Conservation (phyloP, 139 green algal genomes). For the Closterium sp. region DNA sequence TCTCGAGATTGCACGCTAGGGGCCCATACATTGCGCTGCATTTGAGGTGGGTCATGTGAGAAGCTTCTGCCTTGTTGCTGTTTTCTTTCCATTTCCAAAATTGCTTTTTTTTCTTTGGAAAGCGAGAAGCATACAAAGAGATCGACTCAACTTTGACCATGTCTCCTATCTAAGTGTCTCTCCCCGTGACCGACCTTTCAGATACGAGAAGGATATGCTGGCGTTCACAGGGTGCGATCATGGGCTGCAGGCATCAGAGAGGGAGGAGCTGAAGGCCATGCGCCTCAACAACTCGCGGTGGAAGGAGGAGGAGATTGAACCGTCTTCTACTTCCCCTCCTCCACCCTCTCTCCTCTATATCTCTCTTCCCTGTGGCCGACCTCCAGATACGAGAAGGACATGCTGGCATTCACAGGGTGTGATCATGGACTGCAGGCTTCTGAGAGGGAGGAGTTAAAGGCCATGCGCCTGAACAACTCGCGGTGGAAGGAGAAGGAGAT, state of each 20-base stretch:
- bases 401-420: constrained; percentile 47
- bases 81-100: too few species aligned
- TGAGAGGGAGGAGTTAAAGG: constrained; percentile 29
- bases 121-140: too few species aligned
- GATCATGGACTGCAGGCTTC: neutral
- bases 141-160: too few species aligned
- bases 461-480: constrained; percentile 17
- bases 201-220: constrained; percentile 50
- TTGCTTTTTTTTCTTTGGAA: too few species aligned
- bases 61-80: neutral
- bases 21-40: constrained; percentile 46
- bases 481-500: constrained; percentile 52
- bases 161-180: too few species aligned
- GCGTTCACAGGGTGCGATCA: constrained; percentile 18
- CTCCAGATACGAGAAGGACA: constrained; percentile 46
- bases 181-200: neutral
- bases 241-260: neutral
- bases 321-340: too few species aligned
- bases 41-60: neutral
- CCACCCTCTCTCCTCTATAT: too few species aligned
- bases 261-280: constrained; percentile 27
- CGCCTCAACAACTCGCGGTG: constrained; percentile 8
- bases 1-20: constrained; percentile 3
- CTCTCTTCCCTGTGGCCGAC: too few species aligned
- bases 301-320: constrained; percentile 48